Conservation (phyloP, 1,284 basidiomycete genomes). For the Sanghuangporus sanghuang region DNA sequence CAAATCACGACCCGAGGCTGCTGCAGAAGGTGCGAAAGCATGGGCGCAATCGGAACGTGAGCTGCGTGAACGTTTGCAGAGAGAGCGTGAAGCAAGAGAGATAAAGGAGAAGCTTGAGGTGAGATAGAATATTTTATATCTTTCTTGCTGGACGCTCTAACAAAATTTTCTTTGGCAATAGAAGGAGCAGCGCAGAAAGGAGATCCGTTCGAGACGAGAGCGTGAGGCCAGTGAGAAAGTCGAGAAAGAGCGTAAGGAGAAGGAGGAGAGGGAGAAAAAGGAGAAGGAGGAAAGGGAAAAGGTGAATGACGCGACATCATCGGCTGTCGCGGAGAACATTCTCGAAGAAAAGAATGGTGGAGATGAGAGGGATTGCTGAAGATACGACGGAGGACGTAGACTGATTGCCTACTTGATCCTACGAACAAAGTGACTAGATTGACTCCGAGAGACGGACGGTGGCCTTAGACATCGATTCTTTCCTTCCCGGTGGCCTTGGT, state of each 20-base stretch:
- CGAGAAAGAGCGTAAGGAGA: constrained; percentile 46
- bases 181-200: constrained; percentile 20
- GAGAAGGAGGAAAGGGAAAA: constrained; percentile 20
- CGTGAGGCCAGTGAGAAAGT: constrained; percentile 36
- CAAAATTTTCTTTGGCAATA: constrained; percentile 15
- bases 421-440: constrained; percentile 5
- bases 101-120: constrained; percentile 59
- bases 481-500: background rate
- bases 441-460: background rate
- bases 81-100: constrained; percentile 65
- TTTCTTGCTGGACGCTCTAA: background rate
- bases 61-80: constrained; percentile 61
- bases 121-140: constrained; percentile 24
- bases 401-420: constrained; percentile 15
- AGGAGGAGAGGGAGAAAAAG: constrained; percentile 33
- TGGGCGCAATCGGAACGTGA: constrained; percentile 73
- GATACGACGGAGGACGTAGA: constrained; percentile 18
- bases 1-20: constrained; percentile 71
- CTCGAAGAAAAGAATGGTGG: constrained; percentile 25
- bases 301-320: constrained; percentile 7
- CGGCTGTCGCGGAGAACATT: constrained; percentile 22
- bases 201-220: constrained; percentile 49
- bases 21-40: constrained; percentile 53
- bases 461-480: background rate
- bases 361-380: constrained; percentile 29